These are phyloP conservation scores for Talaromyces marneffei DNA, from an alignment of 2,329 filamentous ascomycete genomes.

Conservation along the genomic window DNA sequence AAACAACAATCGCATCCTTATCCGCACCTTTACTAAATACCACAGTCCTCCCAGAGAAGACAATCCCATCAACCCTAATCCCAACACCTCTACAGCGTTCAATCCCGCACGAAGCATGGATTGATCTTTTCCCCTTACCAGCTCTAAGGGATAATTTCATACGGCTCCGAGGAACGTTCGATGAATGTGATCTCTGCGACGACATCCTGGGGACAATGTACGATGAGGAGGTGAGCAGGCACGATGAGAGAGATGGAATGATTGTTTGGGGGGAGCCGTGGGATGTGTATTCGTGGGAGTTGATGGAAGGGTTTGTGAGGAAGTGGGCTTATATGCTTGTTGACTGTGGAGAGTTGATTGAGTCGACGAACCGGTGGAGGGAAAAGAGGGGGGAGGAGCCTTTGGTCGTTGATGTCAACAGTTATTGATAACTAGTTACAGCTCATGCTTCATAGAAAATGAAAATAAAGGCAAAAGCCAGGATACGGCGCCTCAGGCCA, in stretches of 20 bases:
- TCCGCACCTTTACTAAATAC: not conserved
- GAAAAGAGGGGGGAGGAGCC: slow-evolving; percentile 19
- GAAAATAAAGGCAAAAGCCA: not conserved
- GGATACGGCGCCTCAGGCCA: not conserved
- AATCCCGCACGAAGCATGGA: slow-evolving; percentile 25
- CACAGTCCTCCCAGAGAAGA: not conserved
- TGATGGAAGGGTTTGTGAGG: slow-evolving; percentile 22
- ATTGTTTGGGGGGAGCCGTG: slow-evolving; percentile 28
- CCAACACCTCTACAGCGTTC: slow-evolving; percentile 17
- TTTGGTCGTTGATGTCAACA: not conserved
- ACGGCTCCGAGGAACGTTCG: slow-evolving; percentile 13
- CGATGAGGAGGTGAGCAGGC: slow-evolving; percentile 13
- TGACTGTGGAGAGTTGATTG: slow-evolving; percentile 24
- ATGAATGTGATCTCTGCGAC: slow-evolving; percentile 22
- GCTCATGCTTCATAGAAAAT: not conserved
- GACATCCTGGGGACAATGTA: slow-evolving; percentile 18
- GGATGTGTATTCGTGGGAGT: slow-evolving; percentile 26
- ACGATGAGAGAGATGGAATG: slow-evolving; percentile 17
- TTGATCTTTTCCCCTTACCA: slow-evolving; percentile 25
- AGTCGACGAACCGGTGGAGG: slow-evolving; percentile 24
- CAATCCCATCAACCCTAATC: not conserved
- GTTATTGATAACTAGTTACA: not conserved
- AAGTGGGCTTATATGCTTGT: slow-evolving; percentile 25
- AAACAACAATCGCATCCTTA: slow-evolving; percentile 5
- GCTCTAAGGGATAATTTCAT: slow-evolving; percentile 24